Conservation (phyloP, 345 rosid genomes). For the Eucalyptus erythrocorys region DNA sequence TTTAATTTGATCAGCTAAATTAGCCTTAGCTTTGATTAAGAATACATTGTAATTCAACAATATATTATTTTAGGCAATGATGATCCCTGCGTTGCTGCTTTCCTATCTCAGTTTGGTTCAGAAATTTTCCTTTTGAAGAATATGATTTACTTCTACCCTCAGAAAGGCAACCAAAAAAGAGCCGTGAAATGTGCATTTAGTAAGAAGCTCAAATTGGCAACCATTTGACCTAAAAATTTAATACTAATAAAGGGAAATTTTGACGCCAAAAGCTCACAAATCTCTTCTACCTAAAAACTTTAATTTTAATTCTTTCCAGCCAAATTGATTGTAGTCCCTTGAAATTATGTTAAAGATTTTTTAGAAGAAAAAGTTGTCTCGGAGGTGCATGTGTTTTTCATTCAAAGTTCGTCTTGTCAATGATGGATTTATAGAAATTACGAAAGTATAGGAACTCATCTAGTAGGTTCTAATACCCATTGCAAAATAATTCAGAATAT, state of each 20-base stretch:
- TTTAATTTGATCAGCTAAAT: neutral
- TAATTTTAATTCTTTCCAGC: neutral
- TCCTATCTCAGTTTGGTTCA: neutral
- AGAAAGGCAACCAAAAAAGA: neutral
- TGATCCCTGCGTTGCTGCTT: neutral
- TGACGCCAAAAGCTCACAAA: neutral
- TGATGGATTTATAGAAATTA: neutral
- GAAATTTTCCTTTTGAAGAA: neutral
- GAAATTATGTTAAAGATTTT: neutral
- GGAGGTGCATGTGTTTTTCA: neutral
- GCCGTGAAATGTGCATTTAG: neutral
- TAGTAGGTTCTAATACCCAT: neutral
- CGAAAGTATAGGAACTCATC: neutral
- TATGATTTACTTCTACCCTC: neutral
- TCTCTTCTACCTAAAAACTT: neutral
- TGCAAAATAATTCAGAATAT: neutral
- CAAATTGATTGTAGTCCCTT: neutral
- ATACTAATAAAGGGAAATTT: neutral
- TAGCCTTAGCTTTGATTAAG: neutral
- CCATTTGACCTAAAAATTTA: neutral
- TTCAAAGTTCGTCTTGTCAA: neutral
- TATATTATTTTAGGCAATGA: neutral
- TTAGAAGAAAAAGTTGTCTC: neutral
- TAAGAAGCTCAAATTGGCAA: neutral
- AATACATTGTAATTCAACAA: neutral